Percentiles rank a stretch among this genome's conserved stretches.
These are phyloP conservation scores for Debaryomyces fabryi DNA, from an alignment of 1,139 yeast genomes.

Conservation along the genomic window DNA sequence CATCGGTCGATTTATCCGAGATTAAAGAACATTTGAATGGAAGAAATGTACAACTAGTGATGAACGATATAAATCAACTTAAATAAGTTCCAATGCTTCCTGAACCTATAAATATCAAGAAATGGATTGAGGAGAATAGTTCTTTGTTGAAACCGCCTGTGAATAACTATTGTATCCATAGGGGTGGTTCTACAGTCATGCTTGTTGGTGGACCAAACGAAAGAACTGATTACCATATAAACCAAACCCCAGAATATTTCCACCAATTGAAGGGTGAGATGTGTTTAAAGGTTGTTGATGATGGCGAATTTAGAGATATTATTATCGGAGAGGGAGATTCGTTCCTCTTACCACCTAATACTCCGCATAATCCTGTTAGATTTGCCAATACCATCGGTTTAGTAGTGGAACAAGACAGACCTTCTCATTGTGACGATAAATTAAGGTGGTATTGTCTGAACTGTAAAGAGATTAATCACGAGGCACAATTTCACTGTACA, in stretches of 20 bases:
- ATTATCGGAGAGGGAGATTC: slow-evolving; percentile 84
- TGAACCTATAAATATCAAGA: slow-evolving; percentile 71
- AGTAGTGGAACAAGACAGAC: slow-evolving; percentile 94
- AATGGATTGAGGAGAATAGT: slow-evolving; percentile 79
- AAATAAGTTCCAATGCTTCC: slow-evolving; percentile 50
- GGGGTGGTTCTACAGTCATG: slow-evolving; percentile 94
- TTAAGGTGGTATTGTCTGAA: slow-evolving; percentile 84
- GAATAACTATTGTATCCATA: slow-evolving; percentile 84
- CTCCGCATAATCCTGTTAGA: slow-evolving; percentile 90
- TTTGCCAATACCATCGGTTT: slow-evolving; percentile 85
- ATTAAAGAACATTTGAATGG: neutral
- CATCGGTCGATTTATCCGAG: neutral
- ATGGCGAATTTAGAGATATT: slow-evolving; percentile 72
- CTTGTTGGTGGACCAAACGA: slow-evolving; percentile 95
- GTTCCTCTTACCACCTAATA: slow-evolving; percentile 78
- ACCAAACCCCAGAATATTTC: slow-evolving; percentile 94
- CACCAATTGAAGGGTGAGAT: slow-evolving; percentile 84
- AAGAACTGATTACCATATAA: slow-evolving; percentile 89
- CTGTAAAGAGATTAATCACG: slow-evolving; percentile 68
- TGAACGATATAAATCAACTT: neutral
- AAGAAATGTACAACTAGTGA: neutral
- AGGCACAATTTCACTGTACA: slow-evolving; percentile 69
- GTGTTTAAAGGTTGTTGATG: slow-evolving; percentile 83
- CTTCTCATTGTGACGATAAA: slow-evolving; percentile 64
- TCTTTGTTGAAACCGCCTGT: slow-evolving; percentile 88